Evolutionary conservation across 2,329 filamentous ascomycete genomes (phyloP).

Genomic region (Periconia digitata): DNA sequence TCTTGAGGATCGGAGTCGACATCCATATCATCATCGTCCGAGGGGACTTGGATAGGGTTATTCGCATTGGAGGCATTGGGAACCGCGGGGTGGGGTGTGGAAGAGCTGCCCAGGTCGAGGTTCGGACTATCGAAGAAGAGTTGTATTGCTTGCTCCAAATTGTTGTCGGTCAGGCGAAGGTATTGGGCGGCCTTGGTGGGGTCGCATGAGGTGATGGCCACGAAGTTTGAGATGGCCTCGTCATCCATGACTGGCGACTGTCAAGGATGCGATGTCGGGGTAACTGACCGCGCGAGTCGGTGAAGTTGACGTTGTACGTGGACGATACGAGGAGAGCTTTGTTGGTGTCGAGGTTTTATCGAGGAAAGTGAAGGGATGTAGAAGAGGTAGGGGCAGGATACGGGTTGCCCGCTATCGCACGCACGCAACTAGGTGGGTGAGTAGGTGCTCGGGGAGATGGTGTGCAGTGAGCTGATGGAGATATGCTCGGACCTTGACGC

Average conservation of each 20-base stretch:
- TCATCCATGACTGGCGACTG: slow-evolving; percentile 37
- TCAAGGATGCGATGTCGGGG: not conserved
- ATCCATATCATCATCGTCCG: slow-evolving; percentile 68
- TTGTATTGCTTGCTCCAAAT: slow-evolving; percentile 82
- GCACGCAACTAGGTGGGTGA: too few species aligned
- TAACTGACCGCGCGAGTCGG: not conserved
- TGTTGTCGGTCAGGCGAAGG: slow-evolving; percentile 79
- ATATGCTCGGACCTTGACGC: too few species aligned
- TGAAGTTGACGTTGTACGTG: too few species aligned
- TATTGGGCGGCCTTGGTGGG: slow-evolving; percentile 78
- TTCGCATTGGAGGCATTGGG: slow-evolving; percentile 44
- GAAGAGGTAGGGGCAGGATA: too few species aligned
- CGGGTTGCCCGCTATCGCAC: too few species aligned
- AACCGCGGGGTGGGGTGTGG: slow-evolving; percentile 40
- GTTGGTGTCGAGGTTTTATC: too few species aligned
- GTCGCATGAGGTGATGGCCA: slow-evolving; percentile 75
- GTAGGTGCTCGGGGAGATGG: too few species aligned
- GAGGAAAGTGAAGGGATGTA: too few species aligned
- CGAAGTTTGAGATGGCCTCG: slow-evolving; percentile 73
- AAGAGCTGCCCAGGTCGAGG: slow-evolving; percentile 53
- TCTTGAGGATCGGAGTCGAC: slow-evolving; percentile 44
- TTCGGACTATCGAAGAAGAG: slow-evolving; percentile 90
- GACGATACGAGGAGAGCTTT: too few species aligned
- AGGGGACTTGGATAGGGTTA: slow-evolving; percentile 72
- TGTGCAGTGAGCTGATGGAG: too few species aligned